Percentiles rank a stretch among this genome's conserved stretches.
These are phyloP conservation scores for Eutrema heterophyllum DNA, from an alignment of 345 rosid species.

Conservation along the genomic window DNA sequence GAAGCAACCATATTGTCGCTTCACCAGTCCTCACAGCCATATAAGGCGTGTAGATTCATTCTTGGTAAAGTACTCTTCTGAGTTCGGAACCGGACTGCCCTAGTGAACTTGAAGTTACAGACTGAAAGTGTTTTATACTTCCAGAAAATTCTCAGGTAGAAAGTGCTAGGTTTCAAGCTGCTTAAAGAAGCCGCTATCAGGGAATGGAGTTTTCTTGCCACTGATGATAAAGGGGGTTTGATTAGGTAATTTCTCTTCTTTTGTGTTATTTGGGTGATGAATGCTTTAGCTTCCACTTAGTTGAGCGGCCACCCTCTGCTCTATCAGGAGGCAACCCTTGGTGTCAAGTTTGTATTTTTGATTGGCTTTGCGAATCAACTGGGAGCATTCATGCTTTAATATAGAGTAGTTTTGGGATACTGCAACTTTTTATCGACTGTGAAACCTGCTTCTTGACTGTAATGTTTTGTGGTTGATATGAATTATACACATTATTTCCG, in stretches of 20 bases:
- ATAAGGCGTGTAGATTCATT: constrained; percentile 77
- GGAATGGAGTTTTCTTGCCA: constrained; percentile 83
- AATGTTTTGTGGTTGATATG: not conserved
- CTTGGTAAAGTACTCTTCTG: constrained; percentile 48
- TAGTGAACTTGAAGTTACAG: not conserved
- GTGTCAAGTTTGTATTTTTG: not conserved
- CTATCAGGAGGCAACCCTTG: not conserved
- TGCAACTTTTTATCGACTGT: not conserved
- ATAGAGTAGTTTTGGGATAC: constrained; percentile 4
- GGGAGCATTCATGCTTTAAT: constrained; percentile 8
- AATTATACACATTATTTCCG: not conserved
- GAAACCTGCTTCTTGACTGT: constrained; percentile 16
- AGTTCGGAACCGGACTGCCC: not conserved
- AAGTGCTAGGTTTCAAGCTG: constrained; percentile 94
- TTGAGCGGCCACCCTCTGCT: constrained; percentile 5
- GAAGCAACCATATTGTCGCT: constrained; percentile 80
- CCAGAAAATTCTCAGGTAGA: constrained; percentile 91
- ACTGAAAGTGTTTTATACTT: constrained; percentile 13
- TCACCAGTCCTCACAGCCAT: constrained; percentile 79
- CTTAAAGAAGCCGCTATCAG: constrained; percentile 90
- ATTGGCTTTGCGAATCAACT: constrained; percentile 15
- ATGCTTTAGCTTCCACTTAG: too few relatives aligned
- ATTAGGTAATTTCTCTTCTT: constrained; percentile 44
- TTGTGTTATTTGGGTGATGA: not conserved
- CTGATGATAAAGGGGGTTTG: constrained; percentile 71